Evolutionary conservation across 1,139 yeast genomes (phyloP).

Genomic region (Lipomyces yarrowii): DNA sequence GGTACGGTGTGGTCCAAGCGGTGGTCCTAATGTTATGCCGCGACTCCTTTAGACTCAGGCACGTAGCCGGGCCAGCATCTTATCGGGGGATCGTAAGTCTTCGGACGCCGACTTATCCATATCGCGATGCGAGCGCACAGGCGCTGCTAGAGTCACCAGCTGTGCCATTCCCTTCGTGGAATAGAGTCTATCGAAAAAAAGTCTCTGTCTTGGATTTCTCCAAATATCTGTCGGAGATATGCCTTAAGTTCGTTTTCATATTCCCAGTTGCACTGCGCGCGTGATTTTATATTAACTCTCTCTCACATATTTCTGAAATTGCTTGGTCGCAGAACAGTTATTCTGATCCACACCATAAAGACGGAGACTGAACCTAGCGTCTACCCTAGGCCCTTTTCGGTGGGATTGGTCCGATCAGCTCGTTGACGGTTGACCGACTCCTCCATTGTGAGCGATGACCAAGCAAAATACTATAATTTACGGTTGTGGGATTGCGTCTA

Average conservation of each 20-base stretch:
- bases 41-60: background rate
- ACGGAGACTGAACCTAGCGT: no score
- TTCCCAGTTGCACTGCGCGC: background rate
- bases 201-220: background rate
- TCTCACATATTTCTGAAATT: no score
- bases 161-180: background rate
- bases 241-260: background rate
- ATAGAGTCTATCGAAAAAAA: background rate
- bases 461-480: no score
- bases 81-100: background rate
- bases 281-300: no score
- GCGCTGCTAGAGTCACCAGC: background rate
- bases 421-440: no score
- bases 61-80: background rate
- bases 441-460: no score
- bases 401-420: no score
- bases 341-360: no score
- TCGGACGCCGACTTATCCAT: background rate
- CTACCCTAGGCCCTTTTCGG: no score
- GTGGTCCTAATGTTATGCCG: background rate
- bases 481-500: no score
- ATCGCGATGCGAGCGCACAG: background rate
- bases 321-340: no score
- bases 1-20: background rate
- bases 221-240: background rate